Base-by-base conservation (phyloP, 495 filamentous ascomycete species). In the Evernia prunastri region DNA sequence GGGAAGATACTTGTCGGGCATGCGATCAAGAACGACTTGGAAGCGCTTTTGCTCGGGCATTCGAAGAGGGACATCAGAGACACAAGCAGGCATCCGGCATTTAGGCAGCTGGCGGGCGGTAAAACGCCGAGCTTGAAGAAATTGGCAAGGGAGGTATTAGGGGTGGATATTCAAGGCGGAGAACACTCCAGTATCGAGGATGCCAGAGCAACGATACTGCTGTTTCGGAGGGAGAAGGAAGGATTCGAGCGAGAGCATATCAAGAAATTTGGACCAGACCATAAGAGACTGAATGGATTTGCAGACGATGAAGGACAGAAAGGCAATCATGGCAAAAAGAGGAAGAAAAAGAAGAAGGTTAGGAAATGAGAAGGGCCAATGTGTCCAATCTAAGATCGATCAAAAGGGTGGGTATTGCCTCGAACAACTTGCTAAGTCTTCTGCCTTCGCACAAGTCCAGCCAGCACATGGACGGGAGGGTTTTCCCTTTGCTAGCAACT, bases 21-120 rank as follows among this genome's bases (percentile, higher is more conserved):
- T 73, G 90, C 92, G n/a, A 73, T 97, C 35, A 84, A 86, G 66
- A 88, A 97, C 67, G 94, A 98, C 72, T 73, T 97, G 29, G 81
- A 86, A 31, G 92, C 82, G 11, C 77, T 98, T 51, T 74, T 89
- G 42, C 75, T 97, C 33, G 78, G 81, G 18, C 93, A 97, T 69
- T 87, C 92, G 13, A 83, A 82, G 65, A 79, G 82, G 61, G 85
- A 90, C 70, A 86, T 92, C 33, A 79, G 94, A 63, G 94, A 98
- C 74, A 98, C 94, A 47, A 87, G 89, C 69, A 85, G 85, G 63
- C 87, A 89, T 72, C 76, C 83, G 0, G 82, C 82, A 13, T 97
- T 92, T 71, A 81, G 85, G 43, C 85, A 86, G 71, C 82, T 90
- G 67, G 87, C 85, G 18, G 81, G 84, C 35, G 94, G 95, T 23